phyloP scores from a whole-genome alignment of 1,284 basidiomycete species.

The Neolentinus lepideus region DNA sequence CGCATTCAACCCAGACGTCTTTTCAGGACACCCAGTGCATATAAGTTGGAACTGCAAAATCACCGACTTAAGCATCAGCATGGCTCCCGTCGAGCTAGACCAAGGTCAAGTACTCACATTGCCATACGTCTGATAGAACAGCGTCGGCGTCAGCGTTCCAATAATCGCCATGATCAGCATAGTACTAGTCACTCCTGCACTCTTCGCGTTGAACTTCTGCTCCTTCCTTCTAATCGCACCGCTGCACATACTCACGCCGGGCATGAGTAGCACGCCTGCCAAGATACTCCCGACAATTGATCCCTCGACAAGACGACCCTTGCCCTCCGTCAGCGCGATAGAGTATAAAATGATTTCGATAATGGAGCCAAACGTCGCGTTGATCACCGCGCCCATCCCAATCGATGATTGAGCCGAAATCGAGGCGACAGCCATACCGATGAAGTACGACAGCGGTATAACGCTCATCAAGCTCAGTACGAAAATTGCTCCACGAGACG shows the following conservation, averaged over 20 bases:
- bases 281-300: conserved; percentile 93
- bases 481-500: conserved; percentile 81
- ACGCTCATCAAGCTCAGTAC: conserved; percentile 83
- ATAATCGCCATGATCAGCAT: conserved; percentile 99
- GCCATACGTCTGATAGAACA: conserved; percentile 99
- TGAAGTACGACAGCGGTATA: conserved; percentile 97
- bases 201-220: conserved; percentile 97
- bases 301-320: conserved; percentile 93
- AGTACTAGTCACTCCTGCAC: conserved; percentile 96
- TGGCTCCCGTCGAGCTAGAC: background rate
- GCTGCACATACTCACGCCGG: conserved; percentile 95
- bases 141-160: conserved; percentile 89
- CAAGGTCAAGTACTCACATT: conserved; percentile 58
- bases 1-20: conserved; percentile 26
- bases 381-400: conserved; percentile 99
- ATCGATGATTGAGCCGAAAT: conserved; percentile 98
- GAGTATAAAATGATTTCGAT: conserved; percentile 95
- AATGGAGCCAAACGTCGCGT: conserved; percentile 97
- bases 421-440: conserved; percentile 99
- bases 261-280: conserved; percentile 96
- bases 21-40: conserved; percentile 82
- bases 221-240: conserved; percentile 91
- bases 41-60: conserved; percentile 78
- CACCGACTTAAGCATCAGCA: conserved; percentile 8
- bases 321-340: conserved; percentile 84